Evolutionary conservation across 176 grass and related monocot genomes (phyloP), one percentile per base, ranked within the genome.

Genomic region (Aegilops tauschii): DNA sequence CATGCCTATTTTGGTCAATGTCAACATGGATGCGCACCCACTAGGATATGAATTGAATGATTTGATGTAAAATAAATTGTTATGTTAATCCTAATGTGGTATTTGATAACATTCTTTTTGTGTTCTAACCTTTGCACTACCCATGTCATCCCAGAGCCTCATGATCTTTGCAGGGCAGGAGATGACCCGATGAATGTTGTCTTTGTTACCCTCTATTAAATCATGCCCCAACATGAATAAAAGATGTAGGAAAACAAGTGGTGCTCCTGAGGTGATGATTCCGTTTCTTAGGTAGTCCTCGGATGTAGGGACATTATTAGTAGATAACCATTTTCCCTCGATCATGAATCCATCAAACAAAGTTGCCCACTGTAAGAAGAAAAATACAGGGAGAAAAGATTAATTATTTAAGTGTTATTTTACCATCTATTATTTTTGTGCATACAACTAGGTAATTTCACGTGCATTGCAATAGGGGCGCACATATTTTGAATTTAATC

Each of bases 131-230:
- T 86, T 80, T 4, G 88, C 95, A 83, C 82, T 95, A 12, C 89
- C 93, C 67, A 97, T 73, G 70, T 97, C 91, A 80, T 97, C 89
- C 76, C 71, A 88, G 20, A 97, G 93, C 7, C 93, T 84, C 16
- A 95, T 77, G 54, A 97, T 95, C 77, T 81, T 95, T 5, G 91
- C 84, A 1, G 79, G 62, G 77, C 56, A 90, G 63, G 91, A 90
- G 14, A 93, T 44, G 7, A 86, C 11, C 1, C 14, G 9, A 5
- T 68, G 61, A 3, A 69, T 44, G 14, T 69, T 61, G 5, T 86
- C 84, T 2, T 10, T 18, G 30, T 85, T 20, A 0, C 39, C 84
- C 16, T 85, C 49, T 31, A 28, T 54, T 1, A 78, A 2, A 42
- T 83, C 80, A 49, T 84, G 75, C 10, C 90, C 95, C 14, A 97